A percentile compares a stretch with the other conserved stretches of the same genome.
These are phyloP conservation scores for Hysterangium stoloniferum DNA, from an alignment of 768 basidiomycete genomes.

Conservation along the genomic window DNA sequence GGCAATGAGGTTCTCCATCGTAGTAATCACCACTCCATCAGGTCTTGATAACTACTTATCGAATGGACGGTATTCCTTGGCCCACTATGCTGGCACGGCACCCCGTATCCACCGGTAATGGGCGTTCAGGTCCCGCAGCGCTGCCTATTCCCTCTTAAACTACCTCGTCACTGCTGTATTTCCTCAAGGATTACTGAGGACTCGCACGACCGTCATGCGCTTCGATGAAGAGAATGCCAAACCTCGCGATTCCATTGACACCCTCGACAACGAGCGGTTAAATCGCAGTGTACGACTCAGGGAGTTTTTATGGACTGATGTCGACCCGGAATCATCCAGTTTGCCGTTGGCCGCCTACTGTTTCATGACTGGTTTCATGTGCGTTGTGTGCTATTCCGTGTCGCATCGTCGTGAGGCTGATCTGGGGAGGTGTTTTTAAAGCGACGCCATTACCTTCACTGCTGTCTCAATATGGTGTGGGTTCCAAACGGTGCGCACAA, in stretches of 20 bases:
- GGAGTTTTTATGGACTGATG: slow-evolving; percentile 25
- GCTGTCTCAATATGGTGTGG: slow-evolving; percentile 81
- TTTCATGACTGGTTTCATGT: slow-evolving; percentile 80
- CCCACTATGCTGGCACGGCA: too few species aligned
- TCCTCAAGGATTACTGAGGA: too few species aligned
- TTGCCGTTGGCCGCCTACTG: slow-evolving; percentile 56
- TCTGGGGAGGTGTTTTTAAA: background rate
- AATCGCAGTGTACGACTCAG: background rate
- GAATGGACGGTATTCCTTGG: too few species aligned
- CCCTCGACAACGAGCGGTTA: background rate
- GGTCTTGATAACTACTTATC: too few species aligned
- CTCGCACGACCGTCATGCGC: too few species aligned
- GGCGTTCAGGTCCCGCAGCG: too few species aligned
- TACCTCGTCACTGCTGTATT: too few species aligned
- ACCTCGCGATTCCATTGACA: background rate
- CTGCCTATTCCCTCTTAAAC: too few species aligned
- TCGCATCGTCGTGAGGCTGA: background rate
- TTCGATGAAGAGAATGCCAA: background rate
- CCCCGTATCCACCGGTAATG: too few species aligned
- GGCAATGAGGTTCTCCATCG: too few species aligned
- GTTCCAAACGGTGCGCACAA: slow-evolving; percentile 60
- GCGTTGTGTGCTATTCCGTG: background rate
- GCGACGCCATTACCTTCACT: slow-evolving; percentile 63
- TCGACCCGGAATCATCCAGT: slow-evolving; percentile 43
- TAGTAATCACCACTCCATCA: too few species aligned